Percentiles rank a stretch among this genome's conserved stretches.
These are phyloP conservation scores for Phlegmacium glaucopus DNA, from an alignment of 768 basidiomycete genomes.

Conservation along the genomic window DNA sequence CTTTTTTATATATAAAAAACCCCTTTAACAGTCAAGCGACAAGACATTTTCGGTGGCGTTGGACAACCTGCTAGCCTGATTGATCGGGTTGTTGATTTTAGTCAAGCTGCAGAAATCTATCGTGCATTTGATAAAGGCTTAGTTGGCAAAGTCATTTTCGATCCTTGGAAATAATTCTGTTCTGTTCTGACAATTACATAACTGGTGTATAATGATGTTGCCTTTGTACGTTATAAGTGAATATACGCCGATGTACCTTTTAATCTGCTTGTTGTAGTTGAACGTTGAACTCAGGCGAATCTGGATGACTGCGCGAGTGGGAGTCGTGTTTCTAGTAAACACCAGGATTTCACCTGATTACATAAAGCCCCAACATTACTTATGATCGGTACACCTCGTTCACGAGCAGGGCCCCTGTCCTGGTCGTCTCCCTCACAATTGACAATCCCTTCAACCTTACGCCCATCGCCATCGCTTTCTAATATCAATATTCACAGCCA, in stretches of 20 bases:
- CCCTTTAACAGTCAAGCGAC: conserved; percentile 46
- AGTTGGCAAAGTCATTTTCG: conserved; percentile 75
- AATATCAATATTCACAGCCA: conserved; percentile 56
- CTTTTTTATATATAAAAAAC: neutral
- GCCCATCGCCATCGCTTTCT: conserved; percentile 53
- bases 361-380: neutral
- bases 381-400: conserved; percentile 31
- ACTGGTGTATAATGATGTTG: too few species aligned
- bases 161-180: conserved; percentile 54
- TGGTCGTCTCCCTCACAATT: conserved; percentile 52
- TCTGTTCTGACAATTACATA: neutral
- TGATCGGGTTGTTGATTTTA: conserved; percentile 61
- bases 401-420: conserved; percentile 24
- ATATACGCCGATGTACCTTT: too few species aligned
- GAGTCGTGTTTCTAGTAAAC: too few species aligned
- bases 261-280: too few species aligned
- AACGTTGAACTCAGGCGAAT: too few species aligned
- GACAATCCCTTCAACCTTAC: conserved; percentile 45
- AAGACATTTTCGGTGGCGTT: conserved; percentile 72
- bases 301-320: too few species aligned
- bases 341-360: too few species aligned
- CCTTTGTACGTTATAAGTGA: neutral
- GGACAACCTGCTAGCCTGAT: conserved; percentile 61
- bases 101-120: conserved; percentile 56
- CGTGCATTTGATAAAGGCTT: conserved; percentile 66